These are phyloP conservation scores for Phaffia tasmanica DNA, from an alignment of 768 basidiomycete species.

Conservation along the genomic window DNA sequence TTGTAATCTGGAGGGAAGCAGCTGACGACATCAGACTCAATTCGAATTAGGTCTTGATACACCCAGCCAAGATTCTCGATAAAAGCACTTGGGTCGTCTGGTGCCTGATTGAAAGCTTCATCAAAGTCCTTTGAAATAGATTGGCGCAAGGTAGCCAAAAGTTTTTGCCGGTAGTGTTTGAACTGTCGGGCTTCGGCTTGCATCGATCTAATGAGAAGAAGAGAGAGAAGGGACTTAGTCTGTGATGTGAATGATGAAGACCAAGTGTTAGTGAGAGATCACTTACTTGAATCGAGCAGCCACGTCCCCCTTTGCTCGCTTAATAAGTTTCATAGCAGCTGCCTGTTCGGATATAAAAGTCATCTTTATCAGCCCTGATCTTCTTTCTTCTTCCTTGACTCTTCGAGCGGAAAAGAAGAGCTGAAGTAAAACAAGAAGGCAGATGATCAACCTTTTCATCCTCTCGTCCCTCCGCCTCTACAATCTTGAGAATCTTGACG, in stretches of 20 bases:
- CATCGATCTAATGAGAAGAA: constrained; percentile 59
- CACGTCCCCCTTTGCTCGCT: constrained; percentile 84
- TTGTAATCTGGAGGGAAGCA: constrained; percentile 91
- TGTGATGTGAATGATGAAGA: background rate
- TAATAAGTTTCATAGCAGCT: constrained; percentile 83
- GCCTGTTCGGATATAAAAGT: constrained; percentile 47
- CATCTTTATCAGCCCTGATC: background rate
- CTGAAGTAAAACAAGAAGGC: background rate
- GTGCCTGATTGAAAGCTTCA: constrained; percentile 51
- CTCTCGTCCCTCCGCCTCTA: constrained; percentile 80
- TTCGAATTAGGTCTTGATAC: constrained; percentile 87
- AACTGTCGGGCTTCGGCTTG: constrained; percentile 83
- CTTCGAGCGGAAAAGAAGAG: background rate
- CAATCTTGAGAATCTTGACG: constrained; percentile 83
- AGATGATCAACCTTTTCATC: constrained; percentile 68
- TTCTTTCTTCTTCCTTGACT: background rate
- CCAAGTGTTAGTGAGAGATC: background rate
- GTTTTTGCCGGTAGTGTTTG: constrained; percentile 89
- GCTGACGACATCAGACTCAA: constrained; percentile 76
- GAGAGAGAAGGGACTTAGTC: constrained; percentile 13
- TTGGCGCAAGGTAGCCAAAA: constrained; percentile 64
- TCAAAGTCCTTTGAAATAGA: constrained; percentile 65
- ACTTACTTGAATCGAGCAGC: constrained; percentile 43
- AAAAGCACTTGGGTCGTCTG: constrained; percentile 58
- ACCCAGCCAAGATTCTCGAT: constrained; percentile 71